Percentiles rank a stretch among this genome's conserved stretches.
Evolutionary conservation across 192 early-diverging fungal species (phyloP).

Genomic region (Kickxella alabastrina): DNA sequence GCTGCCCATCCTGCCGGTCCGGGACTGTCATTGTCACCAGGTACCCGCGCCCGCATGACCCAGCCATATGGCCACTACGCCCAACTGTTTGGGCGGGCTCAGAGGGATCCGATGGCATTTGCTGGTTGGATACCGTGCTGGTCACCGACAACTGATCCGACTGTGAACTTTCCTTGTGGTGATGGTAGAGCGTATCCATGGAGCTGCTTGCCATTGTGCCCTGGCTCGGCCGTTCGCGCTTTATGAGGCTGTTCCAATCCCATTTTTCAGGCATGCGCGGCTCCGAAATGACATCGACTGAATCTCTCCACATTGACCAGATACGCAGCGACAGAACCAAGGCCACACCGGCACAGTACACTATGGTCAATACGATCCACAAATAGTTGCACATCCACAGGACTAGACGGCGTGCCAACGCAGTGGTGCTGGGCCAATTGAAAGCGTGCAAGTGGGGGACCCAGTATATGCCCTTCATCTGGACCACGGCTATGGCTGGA

Average conservation of each 20-base stretch:
- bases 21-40: constrained; percentile 24
- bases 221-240: constrained; percentile 7
- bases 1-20: constrained; percentile 3
- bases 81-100: neutral
- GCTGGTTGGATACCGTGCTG: constrained; percentile 1
- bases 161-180: too few species aligned
- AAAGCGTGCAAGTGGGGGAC: constrained; percentile 35
- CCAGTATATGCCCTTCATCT: constrained; percentile 35
- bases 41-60: constrained; percentile 15
- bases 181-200: neutral
- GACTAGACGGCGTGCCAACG: constrained; percentile 2
- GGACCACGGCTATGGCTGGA: constrained; percentile 22
- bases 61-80: neutral
- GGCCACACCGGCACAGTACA: constrained; percentile 25
- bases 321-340: constrained; percentile 18
- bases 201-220: constrained; percentile 3
- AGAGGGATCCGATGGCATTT: neutral
- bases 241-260: constrained; percentile 35
- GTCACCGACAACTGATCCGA: neutral
- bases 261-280: constrained; percentile 44
- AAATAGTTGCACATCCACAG: constrained; percentile 44
- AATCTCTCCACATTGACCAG: constrained; percentile 36
- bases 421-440: constrained; percentile 16
- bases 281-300: constrained; percentile 21
- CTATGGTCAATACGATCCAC: constrained; percentile 29